A percentile compares a stretch with the other conserved stretches of the same genome.
Conservation (phyloP, 140 eudicot species). For the Erigeron philadelphicus region DNA sequence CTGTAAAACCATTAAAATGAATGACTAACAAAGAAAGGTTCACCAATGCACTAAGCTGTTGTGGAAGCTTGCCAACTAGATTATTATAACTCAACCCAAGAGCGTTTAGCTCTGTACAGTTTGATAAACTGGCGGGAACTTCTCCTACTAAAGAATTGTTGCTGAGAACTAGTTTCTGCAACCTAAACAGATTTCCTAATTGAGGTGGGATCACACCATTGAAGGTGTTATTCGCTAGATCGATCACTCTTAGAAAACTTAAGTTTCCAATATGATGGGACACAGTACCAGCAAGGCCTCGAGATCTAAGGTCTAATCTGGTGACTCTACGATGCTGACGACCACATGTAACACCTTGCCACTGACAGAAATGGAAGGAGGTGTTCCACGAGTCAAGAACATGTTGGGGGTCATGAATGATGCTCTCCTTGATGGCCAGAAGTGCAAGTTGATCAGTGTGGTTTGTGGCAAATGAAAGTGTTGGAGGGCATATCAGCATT, state of each 20-base stretch:
- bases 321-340: constrained; percentile 31
- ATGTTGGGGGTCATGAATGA: constrained; percentile 29
- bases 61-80: constrained; percentile 30
- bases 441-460: constrained; percentile 24
- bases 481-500: neutral
- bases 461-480: constrained; percentile 10
- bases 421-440: constrained; percentile 24
- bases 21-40: constrained; percentile 17
- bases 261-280: constrained; percentile 38
- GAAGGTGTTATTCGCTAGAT: constrained; percentile 22
- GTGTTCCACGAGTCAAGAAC: constrained; percentile 31
- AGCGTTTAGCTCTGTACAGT: constrained; percentile 18
- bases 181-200: constrained; percentile 23
- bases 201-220: constrained; percentile 34
- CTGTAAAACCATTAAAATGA: constrained; percentile 26
- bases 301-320: constrained; percentile 12
- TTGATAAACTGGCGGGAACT: constrained; percentile 32
- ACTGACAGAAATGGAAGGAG: constrained; percentile 33
- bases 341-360: constrained; percentile 40
- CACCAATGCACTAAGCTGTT: constrained; percentile 13
- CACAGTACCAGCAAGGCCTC: constrained; percentile 21
- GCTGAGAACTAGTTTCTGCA: constrained; percentile 4
- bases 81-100: constrained; percentile 23
- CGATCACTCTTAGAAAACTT: constrained; percentile 3
- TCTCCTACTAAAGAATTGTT: constrained; percentile 25